Base-by-base conservation (phyloP, 225 moss, liverwort and hornwort genomes). In the Asterella californica region DNA sequence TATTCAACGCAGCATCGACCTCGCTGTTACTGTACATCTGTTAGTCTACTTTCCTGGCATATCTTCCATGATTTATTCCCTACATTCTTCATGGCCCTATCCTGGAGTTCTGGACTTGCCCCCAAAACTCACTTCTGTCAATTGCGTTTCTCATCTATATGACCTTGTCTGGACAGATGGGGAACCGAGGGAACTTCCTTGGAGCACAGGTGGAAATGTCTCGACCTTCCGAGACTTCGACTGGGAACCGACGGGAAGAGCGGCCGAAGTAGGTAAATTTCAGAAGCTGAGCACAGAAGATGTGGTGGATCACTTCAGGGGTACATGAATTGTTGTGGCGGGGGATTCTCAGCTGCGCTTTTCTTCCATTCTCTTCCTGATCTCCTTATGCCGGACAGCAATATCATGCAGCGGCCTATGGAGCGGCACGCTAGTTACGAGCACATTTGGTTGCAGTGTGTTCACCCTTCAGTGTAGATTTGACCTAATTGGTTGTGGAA, bases 321-420 rank as follows among this genome's bases (percentile, higher is more conserved):
- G 93, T 19, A 90, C 93, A 27, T 90, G 99, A 95, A 91, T 99
- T 50, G 93, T 93, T 14, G 79, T 95, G 0, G 95, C 99, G 10
- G 99, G 99, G 65, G 99, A 99, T 75, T 99, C 99, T 27, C 95
- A 99, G 81, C 86, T 93, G n/a, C 95, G 99, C 5, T 91, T 50
- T 79, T 99, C 34, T 91, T 90, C 53, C 72, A 92, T 48, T 88
- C 95, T 5, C 81, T 99, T 29, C 86, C 95, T 48, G 93, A 99
- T 81, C 82, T 93, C 18, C 83, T 89, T 19, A 78, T 93, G 68
- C 87, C 91, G 54, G 83, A 89, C n/a, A 85, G 83, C 25, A 91
- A 90, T 29, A 76, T 59, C 47, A 78, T 90, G n/a, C 54, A 75
- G 37, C 85, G 83, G 60, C 91, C 89, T 45, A 88, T 91, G 83